These are phyloP conservation scores for Handroanthus guayacan DNA, from an alignment of 257 asterid species.

Conservation along the genomic window DNA sequence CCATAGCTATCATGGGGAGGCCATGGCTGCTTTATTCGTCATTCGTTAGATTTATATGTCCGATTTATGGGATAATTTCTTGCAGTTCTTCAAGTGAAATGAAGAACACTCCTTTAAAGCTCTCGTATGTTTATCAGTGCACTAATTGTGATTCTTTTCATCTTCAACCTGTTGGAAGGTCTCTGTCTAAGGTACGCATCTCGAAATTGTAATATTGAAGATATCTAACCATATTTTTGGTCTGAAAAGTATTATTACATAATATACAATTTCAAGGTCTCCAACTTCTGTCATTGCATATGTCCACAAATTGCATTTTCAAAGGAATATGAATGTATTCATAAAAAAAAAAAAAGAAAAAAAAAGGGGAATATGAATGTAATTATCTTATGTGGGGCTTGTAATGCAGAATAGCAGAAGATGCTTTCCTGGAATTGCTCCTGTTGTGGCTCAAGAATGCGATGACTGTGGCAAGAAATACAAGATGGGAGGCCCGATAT, in stretches of 20 bases:
- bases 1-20: neutral
- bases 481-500: constrained; percentile 79
- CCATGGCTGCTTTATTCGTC: neutral
- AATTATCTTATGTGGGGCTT: no score
- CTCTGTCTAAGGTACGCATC: constrained; percentile 60
- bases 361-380: no score
- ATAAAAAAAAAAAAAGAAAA: no score
- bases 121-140: constrained; percentile 80
- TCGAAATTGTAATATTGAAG: neutral
- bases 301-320: no score
- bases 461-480: constrained; percentile 69
- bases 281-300: no score
- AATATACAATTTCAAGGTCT: no score
- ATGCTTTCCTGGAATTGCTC: constrained; percentile 74
- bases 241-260: no score
- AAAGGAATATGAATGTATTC: no score
- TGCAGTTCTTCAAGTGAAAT: constrained; percentile 77
- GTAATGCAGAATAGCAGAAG: constrained; percentile 60
- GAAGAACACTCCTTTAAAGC: constrained; percentile 82
- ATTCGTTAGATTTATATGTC: neutral
- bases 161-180: constrained; percentile 76
- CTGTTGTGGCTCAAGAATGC: constrained; percentile 67
- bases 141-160: constrained; percentile 81
- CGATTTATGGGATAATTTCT: constrained; percentile 25
- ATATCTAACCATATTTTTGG: no score